Evolutionary conservation across 176 grass and related monocot species (phyloP).

Genomic region (Saccharum officinarum): DNA sequence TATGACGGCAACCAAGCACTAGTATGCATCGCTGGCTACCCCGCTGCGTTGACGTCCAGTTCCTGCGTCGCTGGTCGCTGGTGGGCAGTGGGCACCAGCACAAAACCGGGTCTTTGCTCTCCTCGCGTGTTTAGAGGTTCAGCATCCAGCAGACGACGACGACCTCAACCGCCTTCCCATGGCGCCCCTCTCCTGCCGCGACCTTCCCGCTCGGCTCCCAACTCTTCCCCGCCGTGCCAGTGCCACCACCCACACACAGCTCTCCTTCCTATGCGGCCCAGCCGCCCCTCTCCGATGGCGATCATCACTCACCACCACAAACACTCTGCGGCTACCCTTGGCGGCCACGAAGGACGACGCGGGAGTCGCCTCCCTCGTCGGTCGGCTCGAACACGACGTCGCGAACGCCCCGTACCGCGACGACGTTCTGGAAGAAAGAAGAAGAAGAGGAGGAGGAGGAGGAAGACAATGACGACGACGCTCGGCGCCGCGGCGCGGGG

Average conservation of each 20-base stretch:
- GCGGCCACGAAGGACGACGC: conserved; percentile 35
- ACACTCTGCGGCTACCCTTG: conserved; percentile 11
- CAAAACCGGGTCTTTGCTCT: not conserved
- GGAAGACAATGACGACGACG: not conserved
- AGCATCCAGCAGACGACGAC: not conserved
- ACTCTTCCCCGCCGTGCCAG: conserved; percentile 1
- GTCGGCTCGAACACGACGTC: conserved; percentile 30
- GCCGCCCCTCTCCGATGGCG: not conserved
- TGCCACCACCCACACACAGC: not conserved
- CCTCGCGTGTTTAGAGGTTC: not conserved
- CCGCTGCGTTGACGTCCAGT: not conserved
- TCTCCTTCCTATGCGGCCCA: conserved; percentile 31
- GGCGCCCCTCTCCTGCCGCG: conserved; percentile 27
- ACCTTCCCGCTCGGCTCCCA: conserved; percentile 27
- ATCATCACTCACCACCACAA: not conserved
- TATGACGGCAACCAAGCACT: not conserved
- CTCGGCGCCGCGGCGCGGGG: not conserved
- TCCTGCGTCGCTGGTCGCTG: not conserved
- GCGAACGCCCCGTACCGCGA: not conserved
- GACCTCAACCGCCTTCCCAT: not conserved
- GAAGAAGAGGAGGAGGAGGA: conserved; percentile 11
- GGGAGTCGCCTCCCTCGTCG: conserved; percentile 50
- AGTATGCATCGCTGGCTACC: not conserved
- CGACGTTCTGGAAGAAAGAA: not conserved
- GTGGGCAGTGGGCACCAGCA: not conserved